Evolutionary conservation across 169 alveolate species (phyloP), one percentile per base, ranked within the genome.

Genomic region (Plasmodium vivax): DNA sequence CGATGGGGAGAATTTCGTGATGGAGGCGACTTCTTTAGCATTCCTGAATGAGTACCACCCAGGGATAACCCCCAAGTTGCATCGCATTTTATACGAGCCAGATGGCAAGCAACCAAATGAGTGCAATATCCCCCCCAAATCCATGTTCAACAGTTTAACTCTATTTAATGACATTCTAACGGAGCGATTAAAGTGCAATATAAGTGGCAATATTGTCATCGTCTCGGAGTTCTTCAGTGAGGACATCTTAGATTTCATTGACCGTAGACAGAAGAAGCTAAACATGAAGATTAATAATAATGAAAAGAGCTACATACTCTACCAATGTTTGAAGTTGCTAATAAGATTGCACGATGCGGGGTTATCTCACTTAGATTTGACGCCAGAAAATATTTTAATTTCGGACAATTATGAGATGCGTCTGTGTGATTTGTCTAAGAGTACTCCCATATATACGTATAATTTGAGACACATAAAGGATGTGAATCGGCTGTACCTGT

Each of bases 1-100:
- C 12, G 98, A 96, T 92, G 98, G 98, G 12, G 98, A 96, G 38
- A 96, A 96, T 73, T 96, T 96, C 83, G 98, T 96, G 3, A 95
- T 95, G 95, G 98, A 96, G 72, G 98, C 98, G 8, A 96, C 98
- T 4, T 94, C 96, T 12, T 93, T 95, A 41, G 97, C 98, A 19
- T 96, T 96, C 68, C 32, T 87, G 62, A 87, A 79, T 87, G 93
- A 87, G 38, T 77, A 71, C 2, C 95, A 95, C 47, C 94, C 87
- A 54, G 95, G 95, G 16, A 92, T 95, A 73, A 95, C 97, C 34
- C 97, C 98, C 5, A 95, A 94, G 8, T 94, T 96, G 58, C 92
- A 90, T 43, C 96, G 96, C 4, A 88, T 96, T 56, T 84, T 96
- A 32, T 95, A 96, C 36, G 97, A 95, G 51, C 82, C 81, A 3